phyloP scores from a whole-genome alignment of 129 eudicot species.

The Centella asiatica region DNA sequence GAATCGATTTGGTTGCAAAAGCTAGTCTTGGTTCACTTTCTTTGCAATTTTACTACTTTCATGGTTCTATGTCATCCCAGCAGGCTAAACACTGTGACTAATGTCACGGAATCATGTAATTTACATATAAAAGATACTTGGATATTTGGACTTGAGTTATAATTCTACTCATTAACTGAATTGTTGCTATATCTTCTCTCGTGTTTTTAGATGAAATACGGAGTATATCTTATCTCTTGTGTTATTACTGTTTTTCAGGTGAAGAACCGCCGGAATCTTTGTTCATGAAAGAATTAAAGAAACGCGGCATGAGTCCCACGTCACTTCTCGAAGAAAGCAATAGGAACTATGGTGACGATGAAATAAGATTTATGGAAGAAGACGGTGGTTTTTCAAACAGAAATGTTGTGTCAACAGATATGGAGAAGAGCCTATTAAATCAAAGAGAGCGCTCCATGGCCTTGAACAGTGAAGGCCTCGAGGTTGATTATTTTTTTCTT shows the following conservation, averaged over 20 bases:
- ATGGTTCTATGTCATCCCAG: too few relatives aligned
- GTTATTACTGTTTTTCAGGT: slow-evolving; percentile 33
- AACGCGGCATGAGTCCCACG: slow-evolving; percentile 83
- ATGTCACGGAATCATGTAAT: neutral
- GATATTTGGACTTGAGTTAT: too few relatives aligned
- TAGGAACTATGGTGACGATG: slow-evolving; percentile 43
- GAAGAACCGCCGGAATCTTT: slow-evolving; percentile 91
- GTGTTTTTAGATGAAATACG: neutral
- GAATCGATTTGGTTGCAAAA: too few relatives aligned
- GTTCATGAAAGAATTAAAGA: slow-evolving; percentile 84
- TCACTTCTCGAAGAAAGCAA: slow-evolving; percentile 78
- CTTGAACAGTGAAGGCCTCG: slow-evolving; percentile 95
- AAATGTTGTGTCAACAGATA: slow-evolving; percentile 55
- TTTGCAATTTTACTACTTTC: too few relatives aligned
- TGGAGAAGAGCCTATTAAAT: slow-evolving; percentile 47
- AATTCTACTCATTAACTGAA: neutral
- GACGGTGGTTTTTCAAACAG: slow-evolving; percentile 59
- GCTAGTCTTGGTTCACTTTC: too few relatives aligned
- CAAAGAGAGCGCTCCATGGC: slow-evolving; percentile 86
- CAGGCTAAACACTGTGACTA: too few relatives aligned
- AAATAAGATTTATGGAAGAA: slow-evolving; percentile 49
- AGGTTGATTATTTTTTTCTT: slow-evolving; percentile 36
- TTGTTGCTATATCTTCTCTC: neutral
- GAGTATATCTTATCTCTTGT: neutral
- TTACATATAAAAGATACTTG: neutral